Evolutionary conservation across 805 yeast species (phyloP).

Genomic region (Komagataella kurtzmanii): DNA sequence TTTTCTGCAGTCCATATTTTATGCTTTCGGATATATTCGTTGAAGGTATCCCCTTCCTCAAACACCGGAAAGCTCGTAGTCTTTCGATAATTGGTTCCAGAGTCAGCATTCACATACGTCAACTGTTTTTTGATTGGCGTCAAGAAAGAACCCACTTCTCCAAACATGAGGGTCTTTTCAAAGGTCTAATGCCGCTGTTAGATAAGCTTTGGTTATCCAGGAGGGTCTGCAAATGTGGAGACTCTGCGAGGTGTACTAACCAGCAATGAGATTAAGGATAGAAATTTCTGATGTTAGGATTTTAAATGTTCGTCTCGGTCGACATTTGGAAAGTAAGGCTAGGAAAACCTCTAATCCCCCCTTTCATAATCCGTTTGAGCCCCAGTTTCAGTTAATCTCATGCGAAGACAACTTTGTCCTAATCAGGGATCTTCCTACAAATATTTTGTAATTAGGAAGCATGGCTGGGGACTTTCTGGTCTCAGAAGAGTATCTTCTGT

Average conservation of each 20-base stretch:
- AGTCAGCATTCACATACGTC: neutral
- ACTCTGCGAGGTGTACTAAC: neutral
- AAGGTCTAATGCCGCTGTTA: no score
- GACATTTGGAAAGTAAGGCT: neutral
- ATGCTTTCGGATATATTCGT: neutral
- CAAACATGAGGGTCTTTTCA: neutral
- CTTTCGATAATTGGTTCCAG: neutral
- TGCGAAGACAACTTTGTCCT: neutral
- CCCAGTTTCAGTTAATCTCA: neutral
- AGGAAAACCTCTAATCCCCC: neutral
- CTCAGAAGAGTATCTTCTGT: neutral
- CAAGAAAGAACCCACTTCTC: neutral
- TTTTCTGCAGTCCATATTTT: neutral
- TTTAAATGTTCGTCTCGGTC: neutral
- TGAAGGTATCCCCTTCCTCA: neutral
- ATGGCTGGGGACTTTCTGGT: neutral
- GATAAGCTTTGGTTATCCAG: neutral
- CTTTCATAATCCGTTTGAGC: neutral
- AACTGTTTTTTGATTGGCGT: neutral
- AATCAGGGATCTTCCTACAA: neutral
- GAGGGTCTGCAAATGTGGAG: neutral
- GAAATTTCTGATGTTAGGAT: neutral
- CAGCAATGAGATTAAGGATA: neutral
- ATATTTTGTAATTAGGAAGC: neutral
- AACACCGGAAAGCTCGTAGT: neutral